Base-by-base conservation (phyloP, 2,329 filamentous ascomycete genomes). In the Sphaerostilbella broomeana region DNA sequence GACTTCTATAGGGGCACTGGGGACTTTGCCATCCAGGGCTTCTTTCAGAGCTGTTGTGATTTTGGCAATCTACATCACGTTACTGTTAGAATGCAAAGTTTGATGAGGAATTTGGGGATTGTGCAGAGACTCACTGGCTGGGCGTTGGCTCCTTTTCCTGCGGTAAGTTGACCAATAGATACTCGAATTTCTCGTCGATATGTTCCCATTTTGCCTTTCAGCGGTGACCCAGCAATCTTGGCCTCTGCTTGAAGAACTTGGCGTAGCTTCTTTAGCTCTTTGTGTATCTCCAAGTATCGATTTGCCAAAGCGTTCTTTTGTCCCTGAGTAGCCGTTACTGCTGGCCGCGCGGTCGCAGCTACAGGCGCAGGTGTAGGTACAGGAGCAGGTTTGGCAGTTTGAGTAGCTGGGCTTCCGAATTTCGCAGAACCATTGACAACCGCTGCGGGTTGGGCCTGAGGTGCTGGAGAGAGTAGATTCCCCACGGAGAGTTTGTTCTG, bases 161-260 rank as follows among this genome's bases (percentile, higher is more conserved):
- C 73, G 2, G 79, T 82, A 19, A 88, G 63, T 56, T 92, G 85
- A 6, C 86, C 86, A 39, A 90, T 73, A 13, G 73, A 79, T 51
- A 81, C 84, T 26, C 75, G 74, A 38, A 92, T 79, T 28, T 80
- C 74, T 43, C 86, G 71, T 27, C 86, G 73, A 69, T 85, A 78
- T 39, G 86, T 76, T 22, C 84, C 82, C 55, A 86, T 72, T 24
- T 75, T 72, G 36, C 71, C 68, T 58, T 86, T 86, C 19, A 88
- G 62, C 2, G 54, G 60, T 4, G 64, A 67, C 2, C 47, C 58
- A 51, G 58, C 48, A 11, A 55, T 41, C 42, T 81, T 75, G 16
- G 67, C 63, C 51, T 78, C 77, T 4, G 69, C 69, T 49, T 80
- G 69, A 7, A 79, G 62, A 24, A 72, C 69, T 43, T 75, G 89